phyloP scores from a whole-genome alignment of 2,329 filamentous ascomycete genomes.

The Monilinia vaccinii-corymbosi region DNA sequence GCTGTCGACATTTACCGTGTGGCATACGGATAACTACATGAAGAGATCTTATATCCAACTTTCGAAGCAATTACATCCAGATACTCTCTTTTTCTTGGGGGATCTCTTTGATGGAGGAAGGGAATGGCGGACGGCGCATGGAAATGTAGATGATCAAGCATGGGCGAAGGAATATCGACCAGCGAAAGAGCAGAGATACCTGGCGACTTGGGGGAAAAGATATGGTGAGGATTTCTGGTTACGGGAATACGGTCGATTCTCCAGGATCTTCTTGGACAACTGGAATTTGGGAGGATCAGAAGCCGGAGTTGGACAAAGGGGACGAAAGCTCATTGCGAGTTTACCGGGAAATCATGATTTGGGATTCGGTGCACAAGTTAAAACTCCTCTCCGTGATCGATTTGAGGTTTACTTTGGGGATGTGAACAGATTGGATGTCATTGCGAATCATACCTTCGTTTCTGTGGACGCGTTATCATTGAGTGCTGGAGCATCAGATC shows the following conservation, averaged over 20 bases:
- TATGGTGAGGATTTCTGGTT: constrained; percentile 83
- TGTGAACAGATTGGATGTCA: constrained; percentile 79
- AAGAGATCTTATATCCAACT: constrained; percentile 72
- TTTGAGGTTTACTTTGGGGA: constrained; percentile 88
- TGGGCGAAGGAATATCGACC: constrained; percentile 47
- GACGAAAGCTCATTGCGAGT: constrained; percentile 72
- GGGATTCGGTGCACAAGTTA: constrained; percentile 80
- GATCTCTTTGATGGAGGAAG: constrained; percentile 93
- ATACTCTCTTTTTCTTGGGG: constrained; percentile 83
- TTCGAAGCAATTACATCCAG: constrained; percentile 67
- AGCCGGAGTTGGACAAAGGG: constrained; percentile 50
- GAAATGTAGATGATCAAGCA: constrained; percentile 48
- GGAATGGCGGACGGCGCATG: constrained; percentile 75
- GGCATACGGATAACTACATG: constrained; percentile 84
- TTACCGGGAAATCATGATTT: constrained; percentile 93
- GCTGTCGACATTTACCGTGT: constrained; percentile 54
- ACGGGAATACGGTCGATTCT: constrained; percentile 76
- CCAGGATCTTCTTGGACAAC: constrained; percentile 69
- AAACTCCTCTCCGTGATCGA: constrained; percentile 67
- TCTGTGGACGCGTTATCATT: constrained; percentile 83
- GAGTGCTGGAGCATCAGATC: constrained; percentile 54
- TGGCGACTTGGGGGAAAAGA: constrained; percentile 60
- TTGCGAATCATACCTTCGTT: constrained; percentile 93
- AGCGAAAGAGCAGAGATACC: constrained; percentile 40
- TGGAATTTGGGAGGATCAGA: constrained; percentile 50